Evolutionary conservation across 1,139 yeast genomes (phyloP).

Genomic region (Yamadazyma atmosphaerica): DNA sequence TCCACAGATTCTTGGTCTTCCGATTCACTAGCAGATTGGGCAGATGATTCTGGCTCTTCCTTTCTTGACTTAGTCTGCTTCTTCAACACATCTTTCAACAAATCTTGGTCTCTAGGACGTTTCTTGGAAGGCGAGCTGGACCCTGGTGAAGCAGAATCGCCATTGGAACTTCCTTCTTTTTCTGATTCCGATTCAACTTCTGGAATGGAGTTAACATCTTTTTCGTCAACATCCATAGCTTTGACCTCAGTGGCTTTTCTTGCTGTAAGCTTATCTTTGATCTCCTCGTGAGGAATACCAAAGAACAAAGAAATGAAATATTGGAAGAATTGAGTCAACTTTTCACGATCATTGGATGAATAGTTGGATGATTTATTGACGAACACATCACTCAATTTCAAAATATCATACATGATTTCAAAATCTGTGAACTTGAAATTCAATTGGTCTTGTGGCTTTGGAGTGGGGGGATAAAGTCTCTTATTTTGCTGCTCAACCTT

Average conservation of each 20-base stretch:
- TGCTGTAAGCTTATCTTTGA: constrained; percentile 26
- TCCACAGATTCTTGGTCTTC: constrained; percentile 38
- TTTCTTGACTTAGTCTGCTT: constrained; percentile 54
- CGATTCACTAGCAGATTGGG: constrained; percentile 32
- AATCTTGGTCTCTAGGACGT: constrained; percentile 63
- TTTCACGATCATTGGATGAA: constrained; percentile 79
- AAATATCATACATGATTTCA: constrained; percentile 71
- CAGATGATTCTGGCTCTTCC: constrained; percentile 37
- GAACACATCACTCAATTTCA: constrained; percentile 68
- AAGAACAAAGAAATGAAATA: constrained; percentile 72
- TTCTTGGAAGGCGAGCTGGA: constrained; percentile 31
- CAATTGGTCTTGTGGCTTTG: constrained; percentile 81
- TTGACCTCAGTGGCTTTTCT: constrained; percentile 19
- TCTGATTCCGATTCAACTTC: constrained; percentile 13
- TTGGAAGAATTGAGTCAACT: constrained; percentile 69
- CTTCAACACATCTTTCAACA: constrained; percentile 74
- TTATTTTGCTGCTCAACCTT: constrained; percentile 82
- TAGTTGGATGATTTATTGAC: constrained; percentile 70
- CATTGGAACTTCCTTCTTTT: constrained; percentile 7
- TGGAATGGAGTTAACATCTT: constrained; percentile 7
- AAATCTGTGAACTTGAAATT: constrained; percentile 65
- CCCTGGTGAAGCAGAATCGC: constrained; percentile 8
- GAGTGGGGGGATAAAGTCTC: constrained; percentile 83
- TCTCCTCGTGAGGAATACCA: constrained; percentile 42
- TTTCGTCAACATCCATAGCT: constrained; percentile 1